Evolutionary conservation across 192 early-diverging fungal genomes (phyloP).

Genomic region (Backusella liffmaniae): DNA sequence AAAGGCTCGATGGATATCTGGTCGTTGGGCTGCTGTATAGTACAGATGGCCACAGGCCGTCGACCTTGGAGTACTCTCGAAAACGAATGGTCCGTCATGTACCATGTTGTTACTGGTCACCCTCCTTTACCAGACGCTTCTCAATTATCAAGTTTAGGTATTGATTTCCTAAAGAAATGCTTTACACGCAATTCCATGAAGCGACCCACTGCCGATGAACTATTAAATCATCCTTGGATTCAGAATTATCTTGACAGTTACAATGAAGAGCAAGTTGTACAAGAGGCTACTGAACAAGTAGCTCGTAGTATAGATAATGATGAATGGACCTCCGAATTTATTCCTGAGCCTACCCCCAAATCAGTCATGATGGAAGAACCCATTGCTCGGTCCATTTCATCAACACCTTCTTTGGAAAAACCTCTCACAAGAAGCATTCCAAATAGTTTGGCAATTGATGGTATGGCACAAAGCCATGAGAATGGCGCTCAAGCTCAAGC

Average conservation of each 20-base stretch:
- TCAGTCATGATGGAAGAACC: neutral
- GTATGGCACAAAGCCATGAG: constrained; percentile 7
- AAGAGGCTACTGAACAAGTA: neutral
- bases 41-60: constrained; percentile 90
- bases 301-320: neutral
- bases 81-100: constrained; percentile 96
- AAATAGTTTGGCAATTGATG: constrained; percentile 24
- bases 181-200: constrained; percentile 69
- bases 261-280: neutral
- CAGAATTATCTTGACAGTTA: constrained; percentile 34
- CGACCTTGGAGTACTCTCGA: constrained; percentile 87
- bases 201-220: constrained; percentile 73
- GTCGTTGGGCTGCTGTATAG: constrained; percentile 86
- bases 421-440: constrained; percentile 18
- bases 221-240: constrained; percentile 76
- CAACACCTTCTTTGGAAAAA: constrained; percentile 1
- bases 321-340: neutral
- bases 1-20: constrained; percentile 91
- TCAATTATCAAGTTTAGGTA: constrained; percentile 62
- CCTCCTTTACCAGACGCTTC: constrained; percentile 74
- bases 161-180: constrained; percentile 77
- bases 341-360: neutral
- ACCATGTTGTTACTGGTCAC: constrained; percentile 75
- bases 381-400: neutral
- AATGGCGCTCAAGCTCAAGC: constrained; percentile 26